Evolutionary conservation across 352 stramenopile species (phyloP).

Genomic region (Phytophthora pini): DNA sequence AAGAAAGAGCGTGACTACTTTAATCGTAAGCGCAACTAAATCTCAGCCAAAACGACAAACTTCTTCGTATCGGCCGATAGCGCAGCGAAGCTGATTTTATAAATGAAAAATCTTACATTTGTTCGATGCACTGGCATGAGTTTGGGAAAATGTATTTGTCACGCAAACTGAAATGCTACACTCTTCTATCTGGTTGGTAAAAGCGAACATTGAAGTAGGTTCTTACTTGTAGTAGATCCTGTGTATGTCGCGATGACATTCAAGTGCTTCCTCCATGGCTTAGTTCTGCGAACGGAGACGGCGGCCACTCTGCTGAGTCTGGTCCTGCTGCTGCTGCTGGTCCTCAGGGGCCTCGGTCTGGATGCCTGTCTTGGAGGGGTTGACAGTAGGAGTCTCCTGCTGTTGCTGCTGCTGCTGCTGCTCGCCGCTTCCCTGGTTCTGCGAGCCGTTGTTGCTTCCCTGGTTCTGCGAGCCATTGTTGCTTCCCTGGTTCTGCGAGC

Average conservation of each 20-base stretch:
- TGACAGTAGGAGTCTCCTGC: slow-evolving; percentile 2
- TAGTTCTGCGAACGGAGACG: slow-evolving; percentile 38
- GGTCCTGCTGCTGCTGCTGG: slow-evolving; percentile 9
- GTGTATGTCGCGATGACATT: slow-evolving; percentile 22
- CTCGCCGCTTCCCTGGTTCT: neutral
- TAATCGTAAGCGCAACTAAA: slow-evolving; percentile 26
- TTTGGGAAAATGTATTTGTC: slow-evolving; percentile 1
- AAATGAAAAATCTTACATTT: too few relatives aligned
- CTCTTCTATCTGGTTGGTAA: slow-evolving; percentile 9
- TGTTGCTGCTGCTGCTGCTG: slow-evolving; percentile 6
- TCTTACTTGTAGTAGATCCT: slow-evolving; percentile 1
- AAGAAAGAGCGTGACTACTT: slow-evolving; percentile 26
- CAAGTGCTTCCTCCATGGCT: slow-evolving; percentile 6
- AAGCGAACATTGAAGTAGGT: slow-evolving; percentile 14
- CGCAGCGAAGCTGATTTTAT: too few relatives aligned
- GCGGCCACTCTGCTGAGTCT: slow-evolving; percentile 33
- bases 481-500: slow-evolving; percentile 7
- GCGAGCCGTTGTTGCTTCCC: slow-evolving; percentile 15
- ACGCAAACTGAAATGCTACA: slow-evolving; percentile 19
- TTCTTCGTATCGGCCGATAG: neutral
- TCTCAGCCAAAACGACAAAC: neutral
- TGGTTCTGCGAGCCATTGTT: neutral
- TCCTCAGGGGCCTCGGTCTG: neutral
- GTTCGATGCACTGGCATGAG: too few relatives aligned
- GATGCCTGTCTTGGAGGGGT: slow-evolving; percentile 11